These are phyloP conservation scores for Onygena corvina DNA, from an alignment of 2,329 filamentous ascomycete species.

Conservation along the genomic window DNA sequence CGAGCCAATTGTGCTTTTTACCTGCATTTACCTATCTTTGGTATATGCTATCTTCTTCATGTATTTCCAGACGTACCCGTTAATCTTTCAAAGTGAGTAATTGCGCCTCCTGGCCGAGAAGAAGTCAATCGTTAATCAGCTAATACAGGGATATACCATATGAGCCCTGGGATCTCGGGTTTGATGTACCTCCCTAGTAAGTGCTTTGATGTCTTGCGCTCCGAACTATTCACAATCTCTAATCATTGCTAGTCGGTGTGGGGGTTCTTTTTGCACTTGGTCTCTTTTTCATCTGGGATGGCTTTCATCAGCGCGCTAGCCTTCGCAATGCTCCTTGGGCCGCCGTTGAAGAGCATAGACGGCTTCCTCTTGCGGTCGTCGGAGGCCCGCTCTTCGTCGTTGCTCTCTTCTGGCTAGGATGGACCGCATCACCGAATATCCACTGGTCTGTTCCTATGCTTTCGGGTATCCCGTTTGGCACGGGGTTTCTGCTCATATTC, in stretches of 20 bases:
- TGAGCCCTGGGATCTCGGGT: conserved; percentile 14
- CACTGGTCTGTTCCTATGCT: conserved; percentile 42
- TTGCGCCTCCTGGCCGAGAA: not conserved
- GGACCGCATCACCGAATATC: conserved; percentile 24
- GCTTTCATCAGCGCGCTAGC: conserved; percentile 44
- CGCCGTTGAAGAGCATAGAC: conserved; percentile 41
- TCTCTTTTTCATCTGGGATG: conserved; percentile 57
- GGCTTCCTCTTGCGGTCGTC: conserved; percentile 59
- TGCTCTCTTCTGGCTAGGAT: conserved; percentile 26
- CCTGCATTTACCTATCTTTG: conserved; percentile 20
- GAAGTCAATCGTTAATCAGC: not conserved
- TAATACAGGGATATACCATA: conserved; percentile 14
- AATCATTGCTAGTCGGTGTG: conserved; percentile 39
- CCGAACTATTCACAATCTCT: conserved; percentile 13
- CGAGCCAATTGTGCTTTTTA: conserved; percentile 21
- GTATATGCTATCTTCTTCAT: conserved; percentile 18
- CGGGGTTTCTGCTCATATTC: conserved; percentile 50
- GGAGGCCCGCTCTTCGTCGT: conserved; percentile 50
- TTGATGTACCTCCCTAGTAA: conserved; percentile 16
- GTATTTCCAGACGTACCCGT: conserved; percentile 16
- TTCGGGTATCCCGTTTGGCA: conserved; percentile 50
- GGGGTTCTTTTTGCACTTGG: conserved; percentile 49
- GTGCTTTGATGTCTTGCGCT: conserved; percentile 9
- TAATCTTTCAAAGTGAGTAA: conserved; percentile 16
- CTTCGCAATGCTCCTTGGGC: conserved; percentile 44